Evolutionary conservation across 139 green algal species (phyloP), one percentile per base, ranked within the genome.

Genomic region (Limnomonas spitsbergensis): DNA sequence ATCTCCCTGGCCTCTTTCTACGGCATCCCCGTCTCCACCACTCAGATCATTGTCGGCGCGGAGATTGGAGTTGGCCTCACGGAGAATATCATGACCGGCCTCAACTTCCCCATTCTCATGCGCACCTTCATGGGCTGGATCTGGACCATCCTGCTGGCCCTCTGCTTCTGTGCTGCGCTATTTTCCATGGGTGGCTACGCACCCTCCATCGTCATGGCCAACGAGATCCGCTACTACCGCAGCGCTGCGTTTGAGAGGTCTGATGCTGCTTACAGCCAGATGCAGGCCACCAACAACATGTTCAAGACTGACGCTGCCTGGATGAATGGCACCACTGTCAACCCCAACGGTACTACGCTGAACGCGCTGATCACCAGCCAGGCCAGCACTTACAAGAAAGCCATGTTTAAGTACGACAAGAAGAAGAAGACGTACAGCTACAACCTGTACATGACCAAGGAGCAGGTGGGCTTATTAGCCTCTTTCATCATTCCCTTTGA

Each of bases 1-100:
- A 76, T 61, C 2, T 78, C 81, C 9, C 35, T 85, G 1, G 76
- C 81, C 1, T 85, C 81, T 1, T 69, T 85, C 32, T 85, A 74
- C 37, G 81, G 81, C 39, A 79, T 85, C 40, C 81, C 81, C 1
- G 69, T 76, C 14, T 76, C 69, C n/a, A 76, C 69, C 38, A 76
- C 69, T 20, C 69, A 76, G 69, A 76, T 76, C 39, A 76, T 61
- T 34, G 39, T 66, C n/a, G 69, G 69, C 26, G 7, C 6, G 32
- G 69, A 76, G 69, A 6, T 66, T 3, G 38, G 69, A 26, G 67
- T 74, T 4, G 69, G 69, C n/a, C 69, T 76, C 20, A 40, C 38
- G 38, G 69, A 76, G 69, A 4, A 34, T n/a, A n/a, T n/a, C n/a
- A n/a, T n/a, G n/a, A 76, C 39, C 69, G 29, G 20, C 39, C 6